Percentiles rank a stretch among this genome's conserved stretches.
Conservation (phyloP, 345 rosid species). For the Geranium brycei region DNA sequence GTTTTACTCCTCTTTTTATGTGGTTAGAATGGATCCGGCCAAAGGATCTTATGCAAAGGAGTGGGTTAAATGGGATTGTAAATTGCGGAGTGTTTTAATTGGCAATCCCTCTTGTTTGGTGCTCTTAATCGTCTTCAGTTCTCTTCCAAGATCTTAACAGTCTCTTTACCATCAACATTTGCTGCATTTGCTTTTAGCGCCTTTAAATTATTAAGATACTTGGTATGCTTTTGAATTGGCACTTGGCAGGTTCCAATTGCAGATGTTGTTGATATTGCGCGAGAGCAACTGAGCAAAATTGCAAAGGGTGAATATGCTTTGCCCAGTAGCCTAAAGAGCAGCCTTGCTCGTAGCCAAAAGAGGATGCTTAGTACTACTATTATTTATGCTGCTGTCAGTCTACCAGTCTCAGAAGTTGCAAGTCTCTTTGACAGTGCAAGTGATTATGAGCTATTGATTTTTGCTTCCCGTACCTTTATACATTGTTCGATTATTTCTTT, state of each 20-base stretch:
- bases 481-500: too few species aligned
- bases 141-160: not conserved
- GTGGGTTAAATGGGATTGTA: slow-evolving; percentile 76
- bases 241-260: slow-evolving; percentile 65
- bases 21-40: slow-evolving; percentile 55
- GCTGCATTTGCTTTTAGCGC: too few species aligned
- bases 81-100: slow-evolving; percentile 50
- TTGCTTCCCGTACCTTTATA: too few species aligned
- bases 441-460: too few species aligned
- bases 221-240: not conserved
- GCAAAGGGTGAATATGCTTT: slow-evolving; percentile 56
- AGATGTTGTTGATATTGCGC: slow-evolving; percentile 50
- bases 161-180: not conserved
- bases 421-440: slow-evolving; percentile 52
- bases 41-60: slow-evolving; percentile 63
- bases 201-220: too few species aligned
- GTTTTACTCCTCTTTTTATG: slow-evolving; percentile 6
- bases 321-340: slow-evolving; percentile 52
- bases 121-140: not conserved
- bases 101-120: slow-evolving; percentile 21
- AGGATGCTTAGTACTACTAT: slow-evolving; percentile 52
- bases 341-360: too few species aligned
- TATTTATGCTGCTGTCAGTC: slow-evolving; percentile 68
- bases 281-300: slow-evolving; percentile 51
- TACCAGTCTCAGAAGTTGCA: slow-evolving; percentile 42